Evolutionary conservation across 257 asterid species (phyloP).

Genomic region (Scutellaria galericulata): DNA sequence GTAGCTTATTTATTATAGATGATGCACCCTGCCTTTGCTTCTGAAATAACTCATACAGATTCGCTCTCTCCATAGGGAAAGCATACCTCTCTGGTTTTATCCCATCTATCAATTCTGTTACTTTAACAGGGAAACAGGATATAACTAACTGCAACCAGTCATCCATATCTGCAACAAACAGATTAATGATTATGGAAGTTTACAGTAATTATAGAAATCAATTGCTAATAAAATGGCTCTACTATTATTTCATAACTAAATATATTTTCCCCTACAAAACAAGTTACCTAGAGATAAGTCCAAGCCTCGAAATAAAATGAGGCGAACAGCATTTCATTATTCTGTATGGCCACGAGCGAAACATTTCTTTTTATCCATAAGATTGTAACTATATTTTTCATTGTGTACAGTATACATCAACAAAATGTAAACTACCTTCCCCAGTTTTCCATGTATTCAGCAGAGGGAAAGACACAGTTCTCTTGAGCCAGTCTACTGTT

Average conservation of each 20-base stretch:
- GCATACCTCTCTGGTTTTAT: slow-evolving; percentile 65
- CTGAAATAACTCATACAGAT: slow-evolving; percentile 70
- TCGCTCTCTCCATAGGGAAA: slow-evolving; percentile 59
- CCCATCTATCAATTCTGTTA: slow-evolving; percentile 52
- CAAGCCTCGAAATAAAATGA: slow-evolving; percentile 32
- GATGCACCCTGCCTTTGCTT: slow-evolving; percentile 80
- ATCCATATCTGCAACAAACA: slow-evolving; percentile 72
- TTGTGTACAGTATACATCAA: slow-evolving; percentile 10
- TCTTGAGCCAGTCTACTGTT: slow-evolving; percentile 77
- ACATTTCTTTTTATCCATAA: background rate
- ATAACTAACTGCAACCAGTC: slow-evolving; percentile 85
- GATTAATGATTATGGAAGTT: slow-evolving; percentile 30
- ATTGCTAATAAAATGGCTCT: slow-evolving; percentile 27
- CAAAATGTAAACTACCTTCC: slow-evolving; percentile 62
- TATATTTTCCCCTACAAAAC: slow-evolving; percentile 12
- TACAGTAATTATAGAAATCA: slow-evolving; percentile 14
- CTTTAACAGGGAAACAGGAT: slow-evolving; percentile 78
- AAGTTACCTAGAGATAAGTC: slow-evolving; percentile 15
- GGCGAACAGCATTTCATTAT: slow-evolving; percentile 23
- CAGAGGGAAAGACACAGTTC: slow-evolving; percentile 68
- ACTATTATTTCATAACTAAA: slow-evolving; percentile 13
- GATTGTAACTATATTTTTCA: slow-evolving; percentile 15
- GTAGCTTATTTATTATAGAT: slow-evolving; percentile 73
- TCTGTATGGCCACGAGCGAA: slow-evolving; percentile 1
- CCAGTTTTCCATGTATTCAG: slow-evolving; percentile 76